Base-by-base conservation (phyloP, 306 rosid species). In the Cucurbita moschata region DNA sequence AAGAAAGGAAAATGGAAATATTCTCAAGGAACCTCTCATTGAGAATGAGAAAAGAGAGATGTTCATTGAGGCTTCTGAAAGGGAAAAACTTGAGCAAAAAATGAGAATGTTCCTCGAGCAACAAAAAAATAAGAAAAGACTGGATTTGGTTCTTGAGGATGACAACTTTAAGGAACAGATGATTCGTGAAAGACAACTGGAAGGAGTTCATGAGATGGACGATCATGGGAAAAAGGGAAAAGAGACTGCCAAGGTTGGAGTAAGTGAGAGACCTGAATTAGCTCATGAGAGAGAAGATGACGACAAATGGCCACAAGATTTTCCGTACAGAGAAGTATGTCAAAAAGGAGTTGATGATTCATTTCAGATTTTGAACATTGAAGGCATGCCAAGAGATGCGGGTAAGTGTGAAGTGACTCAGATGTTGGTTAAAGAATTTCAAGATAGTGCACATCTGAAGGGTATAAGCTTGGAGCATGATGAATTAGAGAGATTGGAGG, bases 61-160 rank as follows among this genome's bases (percentile, higher is more conserved):
- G 72, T 62, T 72, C 57, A 16, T 46, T 56, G 83, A 83, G 85
- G 77, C 84, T 66, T 19, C 38, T 70, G 82, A 79, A 82, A 49
- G 68, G 37, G 84, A 81, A 50, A 83, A 63, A 75, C 70, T 50
- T 75, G 87, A 78, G 80, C 78, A 74, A 73, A 79, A 26, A 63
- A 77, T 52, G 75, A 70, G 37, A 63, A 77, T 78, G 76, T 75
- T 74, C 63, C 76, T 79, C 66, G 85, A 75, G 79, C 78, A 43
- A 82, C 83, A 70, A 72, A 84, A 80, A 71, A 84, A 63, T 74
- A 86, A 72, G 78, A 85, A 68, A 64, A 65, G 82, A 75, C 77
- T 51, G 19, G 35, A 74, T 68, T 77, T 72, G 72, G 85, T 78
- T 71, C 74, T 80, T 73, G 81, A 77, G 76, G 75, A 55, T 53